Evolutionary conservation across 116 monocot species (phyloP), one percentile per base, ranked within the genome.

Genomic region (Papilionanthe hybrid): DNA sequence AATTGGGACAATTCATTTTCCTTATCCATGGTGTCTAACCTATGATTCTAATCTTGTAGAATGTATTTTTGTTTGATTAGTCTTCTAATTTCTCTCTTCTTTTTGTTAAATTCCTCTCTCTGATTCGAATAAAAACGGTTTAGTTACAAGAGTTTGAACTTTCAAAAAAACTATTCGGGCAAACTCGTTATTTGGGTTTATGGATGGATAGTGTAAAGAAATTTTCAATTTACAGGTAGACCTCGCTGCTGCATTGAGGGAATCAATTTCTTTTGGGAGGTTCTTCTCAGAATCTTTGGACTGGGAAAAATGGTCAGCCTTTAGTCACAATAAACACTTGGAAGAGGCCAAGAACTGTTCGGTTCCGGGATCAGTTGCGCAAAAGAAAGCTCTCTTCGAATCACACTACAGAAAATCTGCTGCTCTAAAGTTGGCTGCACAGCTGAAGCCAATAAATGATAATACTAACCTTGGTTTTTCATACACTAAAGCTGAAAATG

Each of bases 261-360:
- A 72, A 32, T 96, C 93, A 7, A 79, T 96, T 23, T 90, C 96
- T 7, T 93, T 96, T 28, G 96, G 96, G n/a, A 82, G 90, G 56
- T 96, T 86, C 78, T 83, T 88, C 68, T 86, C 91, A 0, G 93
- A 93, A 53, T 90, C 93, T 27, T 77, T 96, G 65, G 93, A 96
- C 7, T 96, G 96, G 93, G 93, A 91, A 37, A 91, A 81, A 63
- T 93, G 88, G 86, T 96, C 96, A 27, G 86, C 90, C 28, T 96
- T 96, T 85, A 79, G 56, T 28, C 90, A 93, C 41, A 91, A 91
- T 53, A 86, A 78, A 37, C 81, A 93, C 81, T 63, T 96, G 79
- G 96, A 96, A 58, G 96, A 96, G 57, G 91, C 82, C 1, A 83
- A 84, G 83, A 89, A 74, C 72, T 91, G 72, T 85, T 89, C 91